phyloP scores from a whole-genome alignment of 495 filamentous ascomycete genomes.

The Podospora tetraspora region DNA sequence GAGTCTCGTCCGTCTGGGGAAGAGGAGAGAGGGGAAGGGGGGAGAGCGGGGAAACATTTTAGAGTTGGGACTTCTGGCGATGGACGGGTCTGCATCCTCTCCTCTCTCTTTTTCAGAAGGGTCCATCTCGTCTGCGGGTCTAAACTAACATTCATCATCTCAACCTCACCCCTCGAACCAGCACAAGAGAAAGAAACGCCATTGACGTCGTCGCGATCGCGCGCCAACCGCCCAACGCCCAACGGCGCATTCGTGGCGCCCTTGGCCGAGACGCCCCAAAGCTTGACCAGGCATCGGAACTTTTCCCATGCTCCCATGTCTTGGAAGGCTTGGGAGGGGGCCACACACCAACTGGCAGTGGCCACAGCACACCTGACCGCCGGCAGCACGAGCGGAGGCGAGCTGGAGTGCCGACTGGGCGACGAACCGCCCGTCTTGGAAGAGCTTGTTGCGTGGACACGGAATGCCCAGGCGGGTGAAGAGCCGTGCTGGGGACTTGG shows the following conservation, averaged over 20 bases:
- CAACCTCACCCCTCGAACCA: neutral
- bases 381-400: neutral
- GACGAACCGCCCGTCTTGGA: neutral
- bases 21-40: neutral
- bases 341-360: too few species aligned
- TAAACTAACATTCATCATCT: neutral
- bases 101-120: neutral
- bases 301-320: neutral
- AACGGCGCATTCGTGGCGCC: neutral
- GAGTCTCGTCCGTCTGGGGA: neutral
- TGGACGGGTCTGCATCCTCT: neutral
- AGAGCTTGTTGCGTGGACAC: neutral
- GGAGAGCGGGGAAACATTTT: neutral
- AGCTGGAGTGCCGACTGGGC: neutral
- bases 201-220: conserved; percentile 2
- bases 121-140: neutral
- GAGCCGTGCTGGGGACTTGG: neutral
- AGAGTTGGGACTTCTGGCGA: neutral
- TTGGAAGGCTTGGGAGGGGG: neutral
- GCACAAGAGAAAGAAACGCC: neutral
- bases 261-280: neutral
- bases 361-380: neutral
- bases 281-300: neutral
- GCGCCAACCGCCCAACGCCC: neutral
- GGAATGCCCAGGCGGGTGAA: neutral